These are phyloP conservation scores for Oryza glumipatula DNA, from an alignment of 176 grass and related monocot genomes.

Conservation along the genomic window DNA sequence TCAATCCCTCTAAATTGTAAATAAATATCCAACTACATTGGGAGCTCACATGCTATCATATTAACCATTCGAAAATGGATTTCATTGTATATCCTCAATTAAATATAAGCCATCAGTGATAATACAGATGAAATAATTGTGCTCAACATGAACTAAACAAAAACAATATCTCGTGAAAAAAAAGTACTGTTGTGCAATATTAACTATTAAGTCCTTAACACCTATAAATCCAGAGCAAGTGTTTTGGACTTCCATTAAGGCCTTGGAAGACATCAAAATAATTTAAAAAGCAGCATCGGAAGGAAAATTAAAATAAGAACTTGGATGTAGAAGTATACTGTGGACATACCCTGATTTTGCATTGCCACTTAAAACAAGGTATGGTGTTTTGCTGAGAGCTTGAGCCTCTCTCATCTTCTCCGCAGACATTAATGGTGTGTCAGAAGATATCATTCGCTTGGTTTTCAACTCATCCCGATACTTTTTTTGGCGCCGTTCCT, in stretches of 20 bases:
- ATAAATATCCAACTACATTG: neutral
- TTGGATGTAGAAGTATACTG: slow-evolving; percentile 16
- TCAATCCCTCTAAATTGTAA: neutral
- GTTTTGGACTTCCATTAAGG: neutral
- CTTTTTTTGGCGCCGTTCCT: slow-evolving; percentile 83
- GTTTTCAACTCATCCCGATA: slow-evolving; percentile 69
- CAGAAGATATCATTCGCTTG: slow-evolving; percentile 30
- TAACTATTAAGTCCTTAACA: neutral
- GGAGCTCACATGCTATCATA: neutral
- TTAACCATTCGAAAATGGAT: neutral
- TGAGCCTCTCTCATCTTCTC: slow-evolving; percentile 14
- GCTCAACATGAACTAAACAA: neutral
- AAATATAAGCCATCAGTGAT: neutral
- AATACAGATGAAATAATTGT: neutral
- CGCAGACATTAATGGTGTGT: slow-evolving; percentile 20
- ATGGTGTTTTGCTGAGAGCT: slow-evolving; percentile 39
- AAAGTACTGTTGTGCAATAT: neutral
- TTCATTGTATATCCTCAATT: neutral
- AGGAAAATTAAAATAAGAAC: slow-evolving; percentile 9
- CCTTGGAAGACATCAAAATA: neutral
- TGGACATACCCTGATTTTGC: slow-evolving; percentile 78
- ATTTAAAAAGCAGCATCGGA: slow-evolving; percentile 4
- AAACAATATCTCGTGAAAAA: slow-evolving; percentile 15
- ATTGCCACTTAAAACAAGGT: slow-evolving; percentile 87
- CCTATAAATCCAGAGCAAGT: neutral